Evolutionary conservation across 208 protist species (phyloP), one percentile per base, ranked within the genome.

Genomic region (Crithidia mellificae): DNA sequence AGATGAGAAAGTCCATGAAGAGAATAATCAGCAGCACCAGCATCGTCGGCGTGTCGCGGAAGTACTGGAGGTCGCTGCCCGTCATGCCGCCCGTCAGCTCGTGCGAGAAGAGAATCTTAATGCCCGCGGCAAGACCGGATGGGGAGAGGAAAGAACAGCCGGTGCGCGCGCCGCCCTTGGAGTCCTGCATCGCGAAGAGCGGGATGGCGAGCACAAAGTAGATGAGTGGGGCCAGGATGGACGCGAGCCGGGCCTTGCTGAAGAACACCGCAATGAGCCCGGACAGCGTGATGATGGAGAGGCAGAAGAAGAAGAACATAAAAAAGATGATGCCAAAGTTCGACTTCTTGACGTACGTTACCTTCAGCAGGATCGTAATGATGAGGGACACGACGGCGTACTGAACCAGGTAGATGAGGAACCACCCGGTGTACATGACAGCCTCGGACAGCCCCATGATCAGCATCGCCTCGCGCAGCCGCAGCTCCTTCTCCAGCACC

Each of bases 401-500:
- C 74, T 91, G 70, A 12, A 88, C 65, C 17, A 81, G 43, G 72
- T 85, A 86, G 39, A 91, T 65, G 20, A 93, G 7, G 38, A 87
- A 81, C 81, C 81, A 92, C 7, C 63, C 55, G 12, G 80, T 46
- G 63, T 91, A 92, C 73, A 91, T 81, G 24, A 83, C 72, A 5
- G 51, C n/a, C 72, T 88, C 68, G 17, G 67, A 72, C 7, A 96
- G 65, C 20, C 90, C 90, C 90, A 96, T 96, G 70, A 96, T 94
- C 32, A 91, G 73, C 81, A 94, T 85, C 30, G 83, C 81, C 70
- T 96, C 84, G 7, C 86, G 80, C n/a, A 96, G 64, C 12, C 85
- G 85, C 59, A 92, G 49, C 69, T 96, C 91, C 74, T 96, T 96
- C 63, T 96, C 88, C 41, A 88, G 46, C 34, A 95, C 90, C 39